Evolutionary conservation across 2,329 filamentous ascomycete genomes (phyloP).

Genomic region (Aspergillus thermomutatus): DNA sequence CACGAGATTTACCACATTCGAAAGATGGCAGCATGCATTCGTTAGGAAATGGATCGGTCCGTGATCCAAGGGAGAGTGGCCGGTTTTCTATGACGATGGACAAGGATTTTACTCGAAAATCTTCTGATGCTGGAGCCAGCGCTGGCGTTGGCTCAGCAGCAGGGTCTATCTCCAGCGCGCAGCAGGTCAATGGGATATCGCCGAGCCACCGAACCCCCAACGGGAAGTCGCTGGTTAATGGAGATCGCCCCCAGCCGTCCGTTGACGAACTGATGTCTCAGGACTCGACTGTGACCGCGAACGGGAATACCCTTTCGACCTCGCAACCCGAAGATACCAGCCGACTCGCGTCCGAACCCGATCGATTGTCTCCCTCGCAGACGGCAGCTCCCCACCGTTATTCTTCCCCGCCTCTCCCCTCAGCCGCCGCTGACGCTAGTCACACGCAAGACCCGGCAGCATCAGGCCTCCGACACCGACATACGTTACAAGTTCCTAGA

Average conservation of each 20-base stretch:
- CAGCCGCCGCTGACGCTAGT: slow-evolving; percentile 48
- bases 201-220: slow-evolving; percentile 21
- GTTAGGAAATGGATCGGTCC: slow-evolving; percentile 32
- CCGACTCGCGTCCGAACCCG: slow-evolving; percentile 29
- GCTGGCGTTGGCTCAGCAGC: slow-evolving; percentile 25
- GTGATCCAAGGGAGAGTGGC: slow-evolving; percentile 31
- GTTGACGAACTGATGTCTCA: slow-evolving; percentile 29
- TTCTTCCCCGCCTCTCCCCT: slow-evolving; percentile 52
- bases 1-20: slow-evolving; percentile 38
- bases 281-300: slow-evolving; percentile 21
- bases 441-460: slow-evolving; percentile 54
- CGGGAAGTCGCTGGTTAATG: slow-evolving; percentile 30
- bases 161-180: slow-evolving; percentile 17
- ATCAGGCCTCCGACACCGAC: slow-evolving; percentile 69
- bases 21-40: slow-evolving; percentile 50
- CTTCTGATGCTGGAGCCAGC: slow-evolving; percentile 22
- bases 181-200: slow-evolving; percentile 27
- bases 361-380: slow-evolving; percentile 26
- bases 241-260: slow-evolving; percentile 27
- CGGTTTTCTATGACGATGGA: slow-evolving; percentile 28
- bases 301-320: slow-evolving; percentile 15
- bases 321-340: slow-evolving; percentile 32
- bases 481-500: slow-evolving; percentile 85
- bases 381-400: slow-evolving; percentile 32
- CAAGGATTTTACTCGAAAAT: slow-evolving; percentile 21